Evolutionary conservation across 345 rosid genomes (phyloP).

Genomic region (Gossypium thurberi): DNA sequence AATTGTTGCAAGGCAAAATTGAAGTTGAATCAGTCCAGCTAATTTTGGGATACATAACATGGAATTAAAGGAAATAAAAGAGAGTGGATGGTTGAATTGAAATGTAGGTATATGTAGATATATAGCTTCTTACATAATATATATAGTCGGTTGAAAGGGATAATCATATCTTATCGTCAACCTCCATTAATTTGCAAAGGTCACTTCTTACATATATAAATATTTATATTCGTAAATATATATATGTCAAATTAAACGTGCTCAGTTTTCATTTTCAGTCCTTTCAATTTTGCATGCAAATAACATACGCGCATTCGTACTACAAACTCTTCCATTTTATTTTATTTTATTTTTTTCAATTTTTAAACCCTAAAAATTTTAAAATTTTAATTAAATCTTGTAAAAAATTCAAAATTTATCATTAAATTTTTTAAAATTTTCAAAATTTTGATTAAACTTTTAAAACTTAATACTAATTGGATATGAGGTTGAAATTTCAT

Average conservation of each 20-base stretch:
- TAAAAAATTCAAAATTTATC: too few relatives aligned
- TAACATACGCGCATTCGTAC: neutral
- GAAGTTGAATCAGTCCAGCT: too few relatives aligned
- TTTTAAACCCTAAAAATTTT: too few relatives aligned
- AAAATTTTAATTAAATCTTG: too few relatives aligned
- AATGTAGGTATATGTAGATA: neutral
- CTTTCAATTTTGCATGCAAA: neutral
- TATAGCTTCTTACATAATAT: neutral
- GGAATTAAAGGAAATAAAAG: too few relatives aligned
- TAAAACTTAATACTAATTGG: too few relatives aligned
- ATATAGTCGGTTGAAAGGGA: neutral
- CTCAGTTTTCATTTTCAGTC: constrained; percentile 1
- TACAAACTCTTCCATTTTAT: neutral
- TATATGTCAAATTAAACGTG: neutral
- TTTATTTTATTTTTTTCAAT: too few relatives aligned
- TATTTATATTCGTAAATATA: neutral
- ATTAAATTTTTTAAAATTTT: too few relatives aligned
- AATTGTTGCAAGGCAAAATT: too few relatives aligned
- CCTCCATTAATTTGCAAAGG: constrained; percentile 11
- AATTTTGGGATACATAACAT: too few relatives aligned
- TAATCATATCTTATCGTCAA: constrained; percentile 7
- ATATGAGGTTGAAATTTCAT: too few relatives aligned
- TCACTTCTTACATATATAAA: constrained; percentile 1
- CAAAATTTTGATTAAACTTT: too few relatives aligned
- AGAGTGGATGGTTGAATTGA: neutral